Conservation (phyloP, 352 stramenopile genomes). For the Phytopythium montanum region DNA sequence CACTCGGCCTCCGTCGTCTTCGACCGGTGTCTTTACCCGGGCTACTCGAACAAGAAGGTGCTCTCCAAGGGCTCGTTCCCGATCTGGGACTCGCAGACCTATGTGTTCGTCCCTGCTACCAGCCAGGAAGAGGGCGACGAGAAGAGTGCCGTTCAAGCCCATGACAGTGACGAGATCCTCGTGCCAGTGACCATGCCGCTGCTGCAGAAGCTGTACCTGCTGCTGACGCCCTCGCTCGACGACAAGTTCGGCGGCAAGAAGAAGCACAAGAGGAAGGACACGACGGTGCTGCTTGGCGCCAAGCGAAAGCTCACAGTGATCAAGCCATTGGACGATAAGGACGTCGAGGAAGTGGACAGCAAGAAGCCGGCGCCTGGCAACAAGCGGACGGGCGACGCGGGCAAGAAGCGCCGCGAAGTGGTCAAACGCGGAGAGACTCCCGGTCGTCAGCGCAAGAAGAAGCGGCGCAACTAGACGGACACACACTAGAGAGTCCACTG, state of each 20-base stretch:
- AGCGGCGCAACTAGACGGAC: constrained; percentile 3
- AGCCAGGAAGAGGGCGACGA: constrained; percentile 5
- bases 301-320: constrained; percentile 21
- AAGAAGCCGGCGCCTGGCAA: constrained; percentile 1
- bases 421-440: constrained; percentile 8
- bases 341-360: not conserved
- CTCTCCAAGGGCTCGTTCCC: constrained; percentile 94
- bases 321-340: not conserved
- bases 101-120: constrained; percentile 85
- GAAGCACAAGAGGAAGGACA: constrained; percentile 34
- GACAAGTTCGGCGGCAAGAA: constrained; percentile 49
- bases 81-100: constrained; percentile 95
- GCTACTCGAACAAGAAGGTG: constrained; percentile 96
- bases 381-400: constrained; percentile 6
- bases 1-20: constrained; percentile 88
- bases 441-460: constrained; percentile 6
- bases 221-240: constrained; percentile 57
- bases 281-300: constrained; percentile 9
- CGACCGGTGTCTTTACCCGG: constrained; percentile 89
- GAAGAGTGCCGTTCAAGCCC: not conserved
- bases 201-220: constrained; percentile 61
- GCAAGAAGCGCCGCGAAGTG: constrained; percentile 9
- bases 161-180: constrained; percentile 9
- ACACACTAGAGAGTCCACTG: not conserved
- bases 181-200: constrained; percentile 53